These are phyloP conservation scores for Rubroboletus pulcherrimus DNA, from an alignment of 768 basidiomycete genomes.

Conservation along the genomic window DNA sequence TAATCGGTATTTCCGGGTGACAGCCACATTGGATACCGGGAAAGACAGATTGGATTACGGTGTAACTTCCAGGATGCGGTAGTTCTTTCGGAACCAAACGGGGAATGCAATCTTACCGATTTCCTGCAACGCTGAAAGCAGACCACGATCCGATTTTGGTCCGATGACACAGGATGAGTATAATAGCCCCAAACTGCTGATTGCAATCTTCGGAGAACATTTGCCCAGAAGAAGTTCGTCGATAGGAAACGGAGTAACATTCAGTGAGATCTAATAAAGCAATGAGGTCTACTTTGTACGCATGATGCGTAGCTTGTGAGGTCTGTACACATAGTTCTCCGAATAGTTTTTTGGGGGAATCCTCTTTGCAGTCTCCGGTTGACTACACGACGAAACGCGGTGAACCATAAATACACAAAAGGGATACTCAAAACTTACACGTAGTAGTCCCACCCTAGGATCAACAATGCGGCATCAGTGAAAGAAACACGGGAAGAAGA, in stretches of 20 bases:
- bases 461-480: not conserved
- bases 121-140: not conserved
- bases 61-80: not conserved
- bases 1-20: not conserved
- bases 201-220: not conserved
- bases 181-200: not conserved
- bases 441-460: slow-evolving; percentile 89
- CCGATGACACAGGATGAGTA: not conserved
- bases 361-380: slow-evolving; percentile 56
- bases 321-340: slow-evolving; percentile 86
- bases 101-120: not conserved
- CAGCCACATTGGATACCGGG: not conserved
- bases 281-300: slow-evolving; percentile 80
- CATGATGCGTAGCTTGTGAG: slow-evolving; percentile 73
- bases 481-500: not conserved
- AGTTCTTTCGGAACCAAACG: not conserved
- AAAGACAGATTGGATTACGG: not conserved
- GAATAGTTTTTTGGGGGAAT: slow-evolving; percentile 86
- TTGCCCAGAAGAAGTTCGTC: not conserved
- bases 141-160: not conserved
- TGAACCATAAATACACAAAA: slow-evolving; percentile 5
- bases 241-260: not conserved
- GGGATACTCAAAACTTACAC: slow-evolving; percentile 51
- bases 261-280: slow-evolving; percentile 3
- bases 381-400: slow-evolving; percentile 34